A percentile compares a stretch with the other conserved stretches of the same genome.
These are phyloP conservation scores for Nicotiana tomentosiformis DNA, from an alignment of 257 asterid species.

Conservation along the genomic window DNA sequence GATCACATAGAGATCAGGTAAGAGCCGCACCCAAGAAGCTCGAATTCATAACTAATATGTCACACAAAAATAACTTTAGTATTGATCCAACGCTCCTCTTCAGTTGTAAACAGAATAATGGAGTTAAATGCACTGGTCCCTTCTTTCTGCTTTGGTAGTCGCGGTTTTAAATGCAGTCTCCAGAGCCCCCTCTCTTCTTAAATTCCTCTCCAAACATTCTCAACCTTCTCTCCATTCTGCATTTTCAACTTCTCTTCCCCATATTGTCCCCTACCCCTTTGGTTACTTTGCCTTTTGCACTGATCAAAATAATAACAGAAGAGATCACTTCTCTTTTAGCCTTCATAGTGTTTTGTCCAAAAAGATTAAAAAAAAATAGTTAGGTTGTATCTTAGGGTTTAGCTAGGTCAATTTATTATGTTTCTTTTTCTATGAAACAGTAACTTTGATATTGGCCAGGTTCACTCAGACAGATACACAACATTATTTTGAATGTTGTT, in stretches of 20 bases:
- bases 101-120: background rate
- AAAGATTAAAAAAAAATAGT: no score
- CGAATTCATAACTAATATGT: no score
- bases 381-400: no score
- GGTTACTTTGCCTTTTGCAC: background rate
- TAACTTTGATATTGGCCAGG: slow-evolving; percentile 45
- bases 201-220: slow-evolving; percentile 28
- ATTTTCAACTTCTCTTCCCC: background rate
- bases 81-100: no score
- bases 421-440: slow-evolving; percentile 16
- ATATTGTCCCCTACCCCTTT: background rate
- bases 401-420: background rate
- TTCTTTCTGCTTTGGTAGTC: slow-evolving; percentile 31
- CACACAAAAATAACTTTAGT: no score
- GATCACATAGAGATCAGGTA: no score
- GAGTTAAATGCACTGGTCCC: slow-evolving; percentile 37
- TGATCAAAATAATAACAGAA: background rate
- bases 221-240: background rate
- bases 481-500: background rate
- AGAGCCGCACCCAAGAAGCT: no score
- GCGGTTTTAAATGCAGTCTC: slow-evolving; percentile 27
- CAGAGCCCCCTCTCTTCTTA: slow-evolving; percentile 8
- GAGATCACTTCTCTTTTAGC: background rate
- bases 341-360: background rate
- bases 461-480: slow-evolving; percentile 29